Base-by-base conservation (phyloP, 1,284 basidiomycete species). In the Leccinum solheimii region DNA sequence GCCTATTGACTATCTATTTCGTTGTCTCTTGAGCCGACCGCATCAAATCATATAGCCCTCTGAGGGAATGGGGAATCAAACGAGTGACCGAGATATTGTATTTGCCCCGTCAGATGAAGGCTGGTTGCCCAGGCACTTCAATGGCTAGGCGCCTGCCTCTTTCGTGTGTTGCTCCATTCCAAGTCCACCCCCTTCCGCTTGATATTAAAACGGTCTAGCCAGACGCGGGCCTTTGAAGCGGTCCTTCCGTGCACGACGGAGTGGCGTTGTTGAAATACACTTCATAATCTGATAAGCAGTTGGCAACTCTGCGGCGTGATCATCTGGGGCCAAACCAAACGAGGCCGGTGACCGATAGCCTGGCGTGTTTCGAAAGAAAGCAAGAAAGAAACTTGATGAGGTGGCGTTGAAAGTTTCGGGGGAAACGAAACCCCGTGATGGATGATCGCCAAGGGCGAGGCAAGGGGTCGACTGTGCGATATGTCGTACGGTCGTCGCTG, bases 31-130 rank as follows among this genome's bases (percentile, higher is more conserved):
- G 59, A 55, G 50, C 59, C 51, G 61, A 51, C 62, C 59, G 45
- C 69, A 71, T 69, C 72, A 66, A 62, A 48, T 59, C 55, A 69
- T 72, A 43, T 71, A 61, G 30, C 69, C 62, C 55, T 48, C 61
- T 63, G 65, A 62, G 6, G 69, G 63, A 73, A 64, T 68, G 61
- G 72, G 71, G 62, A 71, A 72, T 68, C 63, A 64, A 62, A 34
- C 27, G 32, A 64, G 52, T 34, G 51, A 54, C 58, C 57, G 59
- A 54, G 38, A 55, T 48, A 56, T 52, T 14, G 23, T 40, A 59
- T 61, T 48, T 43, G 26, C 56, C 56, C 45, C 51, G 61, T 67
- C 65, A 59, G 65, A 56, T 55, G 45, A 58, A 58, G 30, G 50
- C 43, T 59, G 32, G 58, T 63, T 45, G 52, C 27, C 57, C 48